A percentile compares a stretch with the other conserved stretches of the same genome.
phyloP scores from a whole-genome alignment of 2,329 filamentous ascomycete genomes.

The Cladobotryum mycophilum region DNA sequence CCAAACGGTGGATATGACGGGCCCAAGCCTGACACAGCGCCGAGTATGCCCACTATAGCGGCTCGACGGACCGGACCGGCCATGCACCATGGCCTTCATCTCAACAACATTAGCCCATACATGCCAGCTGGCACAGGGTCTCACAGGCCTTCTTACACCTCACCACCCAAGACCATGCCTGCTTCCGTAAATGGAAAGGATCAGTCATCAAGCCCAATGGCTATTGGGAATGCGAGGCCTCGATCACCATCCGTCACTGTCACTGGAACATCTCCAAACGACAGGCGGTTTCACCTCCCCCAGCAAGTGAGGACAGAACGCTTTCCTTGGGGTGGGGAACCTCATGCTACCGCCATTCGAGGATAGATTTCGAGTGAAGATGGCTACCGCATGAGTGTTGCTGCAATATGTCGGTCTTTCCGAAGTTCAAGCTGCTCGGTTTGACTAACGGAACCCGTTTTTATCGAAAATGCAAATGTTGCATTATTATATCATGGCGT shows the following conservation, averaged over 20 bases:
- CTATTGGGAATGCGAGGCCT: constrained; percentile 34
- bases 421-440: constrained; percentile 4
- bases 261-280: constrained; percentile 41
- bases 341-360: constrained; percentile 45
- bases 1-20: constrained; percentile 4
- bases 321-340: constrained; percentile 42
- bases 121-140: constrained; percentile 15
- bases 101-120: constrained; percentile 12
- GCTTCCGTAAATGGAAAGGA: constrained; percentile 18
- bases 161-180: constrained; percentile 21
- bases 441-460: not conserved
- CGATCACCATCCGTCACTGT: constrained; percentile 42
- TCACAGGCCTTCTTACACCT: constrained; percentile 13
- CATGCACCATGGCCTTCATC: constrained; percentile 37
- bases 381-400: constrained; percentile 10
- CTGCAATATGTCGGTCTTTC: constrained; percentile 4
- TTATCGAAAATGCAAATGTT: not conserved
- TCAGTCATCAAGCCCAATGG: constrained; percentile 25
- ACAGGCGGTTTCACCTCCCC: constrained; percentile 33
- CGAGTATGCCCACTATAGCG: not conserved
- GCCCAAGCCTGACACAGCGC: not conserved
- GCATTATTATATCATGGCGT: constrained; percentile 1
- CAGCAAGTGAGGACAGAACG: constrained; percentile 35
- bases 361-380: constrained; percentile 25
- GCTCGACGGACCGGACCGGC: constrained; percentile 30